phyloP scores from a whole-genome alignment of 306 rosid genomes.

The Castanea sativa region DNA sequence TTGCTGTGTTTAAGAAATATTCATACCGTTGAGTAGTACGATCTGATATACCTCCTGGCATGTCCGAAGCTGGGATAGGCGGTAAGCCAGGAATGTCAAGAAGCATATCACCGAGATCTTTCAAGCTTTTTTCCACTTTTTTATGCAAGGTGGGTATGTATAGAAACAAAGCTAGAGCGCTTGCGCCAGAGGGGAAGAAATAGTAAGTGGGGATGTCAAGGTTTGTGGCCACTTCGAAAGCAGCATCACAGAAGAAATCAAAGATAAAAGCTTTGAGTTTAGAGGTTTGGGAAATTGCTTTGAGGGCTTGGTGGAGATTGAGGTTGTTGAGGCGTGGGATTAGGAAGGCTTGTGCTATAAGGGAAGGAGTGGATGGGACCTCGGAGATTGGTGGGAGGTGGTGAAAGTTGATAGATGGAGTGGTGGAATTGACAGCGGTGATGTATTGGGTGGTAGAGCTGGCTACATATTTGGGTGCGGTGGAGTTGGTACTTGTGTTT shows the following conservation, averaged over 20 bases:
- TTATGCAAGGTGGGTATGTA: background rate
- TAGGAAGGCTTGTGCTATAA: background rate
- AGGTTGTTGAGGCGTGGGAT: background rate
- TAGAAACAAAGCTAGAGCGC: background rate
- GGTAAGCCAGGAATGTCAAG: background rate
- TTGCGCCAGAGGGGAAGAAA: background rate
- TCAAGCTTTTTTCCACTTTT: no score
- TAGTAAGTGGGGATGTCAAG: background rate
- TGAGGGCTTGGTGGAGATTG: background rate
- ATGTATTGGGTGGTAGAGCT: constrained; percentile 4
- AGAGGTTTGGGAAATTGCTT: background rate
- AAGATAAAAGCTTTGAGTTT: background rate
- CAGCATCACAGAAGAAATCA: background rate
- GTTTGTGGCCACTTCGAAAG: background rate
- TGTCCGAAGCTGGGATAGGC: background rate
- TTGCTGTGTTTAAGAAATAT: background rate
- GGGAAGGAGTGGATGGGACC: background rate
- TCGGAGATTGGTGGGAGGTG: background rate
- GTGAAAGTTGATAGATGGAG: constrained; percentile 3
- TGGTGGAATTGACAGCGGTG: background rate
- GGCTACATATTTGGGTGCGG: background rate
- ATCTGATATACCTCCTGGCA: background rate
- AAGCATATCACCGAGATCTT: background rate
- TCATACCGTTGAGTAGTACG: background rate
- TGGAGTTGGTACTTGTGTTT: background rate